Percentiles rank a stretch among this genome's conserved stretches.
These are phyloP conservation scores for Zygosaccharomyces gambellarensis DNA, from an alignment of 805 yeast genomes.

Conservation along the genomic window DNA sequence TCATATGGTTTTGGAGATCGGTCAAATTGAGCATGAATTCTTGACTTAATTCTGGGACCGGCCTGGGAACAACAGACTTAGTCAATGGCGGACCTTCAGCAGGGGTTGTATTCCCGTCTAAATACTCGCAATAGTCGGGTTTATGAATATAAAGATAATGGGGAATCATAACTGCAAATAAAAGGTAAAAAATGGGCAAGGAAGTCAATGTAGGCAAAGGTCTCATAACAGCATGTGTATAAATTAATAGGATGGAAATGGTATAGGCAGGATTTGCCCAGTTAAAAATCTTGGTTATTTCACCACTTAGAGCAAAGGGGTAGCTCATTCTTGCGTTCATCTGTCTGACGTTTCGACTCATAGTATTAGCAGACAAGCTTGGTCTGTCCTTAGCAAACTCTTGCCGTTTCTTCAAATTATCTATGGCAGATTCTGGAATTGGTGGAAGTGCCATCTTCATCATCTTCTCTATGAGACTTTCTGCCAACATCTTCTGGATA, in stretches of 20 bases:
- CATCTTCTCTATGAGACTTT: conserved; percentile 66
- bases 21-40: conserved; percentile 76
- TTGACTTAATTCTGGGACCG: conserved; percentile 71
- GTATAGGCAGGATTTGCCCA: conserved; percentile 67
- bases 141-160: conserved; percentile 57
- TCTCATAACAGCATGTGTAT: conserved; percentile 51
- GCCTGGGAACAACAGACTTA: conserved; percentile 52
- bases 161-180: conserved; percentile 60
- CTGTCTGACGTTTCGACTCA: conserved; percentile 63
- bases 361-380: conserved; percentile 58
- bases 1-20: conserved; percentile 78
- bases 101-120: conserved; percentile 41
- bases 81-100: conserved; percentile 49
- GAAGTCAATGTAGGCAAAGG: conserved; percentile 51
- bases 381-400: conserved; percentile 62
- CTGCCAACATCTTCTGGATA: conserved; percentile 45
- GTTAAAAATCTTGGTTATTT: conserved; percentile 46
- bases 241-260: conserved; percentile 47
- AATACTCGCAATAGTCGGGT: conserved; percentile 44
- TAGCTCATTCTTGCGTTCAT: conserved; percentile 58
- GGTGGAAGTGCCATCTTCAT: conserved; percentile 70
- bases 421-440: conserved; percentile 42
- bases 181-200: conserved; percentile 50
- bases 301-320: conserved; percentile 60
- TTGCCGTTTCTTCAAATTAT: conserved; percentile 49